Conservation (phyloP, 495 filamentous ascomycete species). For the Cenococcum geophilum region DNA sequence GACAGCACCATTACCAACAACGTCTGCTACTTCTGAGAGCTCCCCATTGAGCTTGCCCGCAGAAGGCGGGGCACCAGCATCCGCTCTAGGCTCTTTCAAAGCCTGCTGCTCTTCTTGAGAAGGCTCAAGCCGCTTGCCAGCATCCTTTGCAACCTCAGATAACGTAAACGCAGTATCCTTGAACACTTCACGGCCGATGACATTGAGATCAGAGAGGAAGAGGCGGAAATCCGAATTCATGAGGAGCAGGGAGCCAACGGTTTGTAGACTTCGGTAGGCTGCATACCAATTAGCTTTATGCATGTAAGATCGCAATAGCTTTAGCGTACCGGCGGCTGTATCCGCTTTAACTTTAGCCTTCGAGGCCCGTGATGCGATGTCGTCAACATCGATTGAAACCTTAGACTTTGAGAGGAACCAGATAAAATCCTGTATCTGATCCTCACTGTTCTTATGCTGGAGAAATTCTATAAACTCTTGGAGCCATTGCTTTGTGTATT, state of each 20-base stretch:
- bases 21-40: constrained; percentile 54
- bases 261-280: constrained; percentile 81
- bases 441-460: constrained; percentile 71
- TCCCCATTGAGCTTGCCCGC: constrained; percentile 57
- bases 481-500: constrained; percentile 65
- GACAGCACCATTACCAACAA: constrained; percentile 56
- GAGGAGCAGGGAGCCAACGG: constrained; percentile 73
- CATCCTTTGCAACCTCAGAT: constrained; percentile 64
- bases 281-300: constrained; percentile 9
- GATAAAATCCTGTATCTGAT: constrained; percentile 85
- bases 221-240: constrained; percentile 86
- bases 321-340: constrained; percentile 60
- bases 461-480: constrained; percentile 69
- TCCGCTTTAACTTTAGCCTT: constrained; percentile 68
- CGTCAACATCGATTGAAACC: constrained; percentile 60
- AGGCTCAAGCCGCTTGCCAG: constrained; percentile 64
- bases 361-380: constrained; percentile 56
- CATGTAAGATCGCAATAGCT: not conserved
- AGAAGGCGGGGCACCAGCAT: constrained; percentile 48
- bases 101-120: constrained; percentile 53
- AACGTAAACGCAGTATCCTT: constrained; percentile 75
- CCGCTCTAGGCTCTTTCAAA: constrained; percentile 52
- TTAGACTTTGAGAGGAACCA: constrained; percentile 75
- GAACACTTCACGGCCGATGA: constrained; percentile 78
- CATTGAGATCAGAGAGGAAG: constrained; percentile 75